These are phyloP conservation scores for Tubosaeta brunneosetosa DNA, from an alignment of 768 basidiomycete species.

Conservation along the genomic window DNA sequence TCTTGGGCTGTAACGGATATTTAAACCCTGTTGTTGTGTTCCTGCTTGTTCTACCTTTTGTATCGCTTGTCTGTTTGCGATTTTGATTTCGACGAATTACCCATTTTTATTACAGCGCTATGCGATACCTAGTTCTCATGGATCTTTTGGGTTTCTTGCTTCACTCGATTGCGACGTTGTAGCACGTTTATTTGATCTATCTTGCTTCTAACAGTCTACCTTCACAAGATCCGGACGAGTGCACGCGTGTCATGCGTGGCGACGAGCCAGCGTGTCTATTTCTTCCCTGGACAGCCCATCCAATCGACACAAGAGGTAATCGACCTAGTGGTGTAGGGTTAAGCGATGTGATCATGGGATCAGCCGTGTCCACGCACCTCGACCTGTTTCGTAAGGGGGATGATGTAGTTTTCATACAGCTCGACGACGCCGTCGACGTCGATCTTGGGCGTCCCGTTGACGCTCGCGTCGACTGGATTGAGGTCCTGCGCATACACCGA, in stretches of 20 bases:
- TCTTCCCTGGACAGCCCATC: slow-evolving; percentile 81
- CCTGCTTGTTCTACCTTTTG: slow-evolving; percentile 21
- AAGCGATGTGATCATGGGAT: neutral
- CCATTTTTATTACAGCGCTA: slow-evolving; percentile 6
- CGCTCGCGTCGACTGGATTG: slow-evolving; percentile 51
- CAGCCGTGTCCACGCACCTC: slow-evolving; percentile 59
- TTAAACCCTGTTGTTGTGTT: slow-evolving; percentile 15
- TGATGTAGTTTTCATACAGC: slow-evolving; percentile 92
- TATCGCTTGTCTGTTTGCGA: slow-evolving; percentile 6
- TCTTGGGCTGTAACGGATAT: slow-evolving; percentile 41
- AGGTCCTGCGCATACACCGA: slow-evolving; percentile 79
- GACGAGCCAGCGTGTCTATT: slow-evolving; percentile 54
- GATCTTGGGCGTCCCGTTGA: slow-evolving; percentile 57
- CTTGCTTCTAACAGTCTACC: slow-evolving; percentile 13
- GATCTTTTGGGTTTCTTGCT: slow-evolving; percentile 23
- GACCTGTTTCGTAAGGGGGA: slow-evolving; percentile 96
- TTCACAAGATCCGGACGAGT: slow-evolving; percentile 4
- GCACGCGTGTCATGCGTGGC: slow-evolving; percentile 8
- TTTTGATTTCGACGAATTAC: slow-evolving; percentile 4
- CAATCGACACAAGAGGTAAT: slow-evolving; percentile 88
- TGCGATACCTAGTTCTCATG: slow-evolving; percentile 21
- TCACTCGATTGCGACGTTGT: slow-evolving; percentile 18
- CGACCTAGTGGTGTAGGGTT: slow-evolving; percentile 54
- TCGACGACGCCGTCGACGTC: slow-evolving; percentile 91
- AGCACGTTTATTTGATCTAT: slow-evolving; percentile 21